Conservation (phyloP, 345 rosid genomes). For the Populus nigra region DNA sequence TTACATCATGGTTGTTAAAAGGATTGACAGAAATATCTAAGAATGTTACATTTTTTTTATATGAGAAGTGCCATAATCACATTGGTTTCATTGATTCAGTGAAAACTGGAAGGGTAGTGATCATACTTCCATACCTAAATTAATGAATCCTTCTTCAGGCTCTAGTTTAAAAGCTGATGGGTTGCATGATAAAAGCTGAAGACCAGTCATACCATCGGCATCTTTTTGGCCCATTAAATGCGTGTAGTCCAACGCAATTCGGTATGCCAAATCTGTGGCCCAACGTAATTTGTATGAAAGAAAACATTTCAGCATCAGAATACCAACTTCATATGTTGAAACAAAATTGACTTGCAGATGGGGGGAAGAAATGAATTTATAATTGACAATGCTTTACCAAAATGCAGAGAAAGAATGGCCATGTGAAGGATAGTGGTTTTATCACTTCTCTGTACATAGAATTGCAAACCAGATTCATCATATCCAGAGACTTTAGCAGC, state of each 20-base stretch:
- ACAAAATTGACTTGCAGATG: background rate
- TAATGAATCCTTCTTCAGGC: background rate
- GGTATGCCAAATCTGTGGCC: background rate
- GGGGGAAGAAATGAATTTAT: background rate
- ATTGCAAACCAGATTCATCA: background rate
- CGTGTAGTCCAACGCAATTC: background rate
- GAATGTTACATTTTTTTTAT: too few relatives aligned
- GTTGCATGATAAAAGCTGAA: conserved; percentile 5
- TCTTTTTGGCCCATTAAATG: conserved; percentile 7
- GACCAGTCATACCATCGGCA: background rate
- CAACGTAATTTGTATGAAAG: background rate
- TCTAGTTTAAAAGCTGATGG: conserved; percentile 1
- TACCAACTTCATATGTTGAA: background rate
- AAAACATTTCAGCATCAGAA: background rate
- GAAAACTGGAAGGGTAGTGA: background rate
- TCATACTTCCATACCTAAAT: background rate
- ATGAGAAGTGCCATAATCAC: too few relatives aligned
- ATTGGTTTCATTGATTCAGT: too few relatives aligned
- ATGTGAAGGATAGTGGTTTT: conserved; percentile 8
- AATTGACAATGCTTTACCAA: background rate
- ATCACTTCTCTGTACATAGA: background rate
- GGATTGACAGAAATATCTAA: too few relatives aligned
- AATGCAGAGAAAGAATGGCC: conserved; percentile 1
- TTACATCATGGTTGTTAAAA: too few relatives aligned
- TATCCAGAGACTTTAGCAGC: background rate